Percentiles rank a stretch among this genome's conserved stretches.
phyloP scores from a whole-genome alignment of 108 stramenopile species.

The Skeletonema grethae region DNA sequence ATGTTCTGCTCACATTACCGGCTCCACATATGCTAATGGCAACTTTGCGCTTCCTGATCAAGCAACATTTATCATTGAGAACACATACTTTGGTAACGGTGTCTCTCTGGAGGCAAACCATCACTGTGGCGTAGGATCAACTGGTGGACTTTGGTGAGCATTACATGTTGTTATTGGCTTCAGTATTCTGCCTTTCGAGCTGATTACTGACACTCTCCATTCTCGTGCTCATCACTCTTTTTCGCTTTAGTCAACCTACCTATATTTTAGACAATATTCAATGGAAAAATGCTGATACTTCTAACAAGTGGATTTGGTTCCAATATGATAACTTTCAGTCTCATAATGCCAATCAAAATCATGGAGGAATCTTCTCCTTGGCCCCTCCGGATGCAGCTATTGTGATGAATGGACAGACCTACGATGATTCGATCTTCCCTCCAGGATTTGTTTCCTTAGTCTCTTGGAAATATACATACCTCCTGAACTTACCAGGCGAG shows the following conservation, averaged over 20 bases:
- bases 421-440: slow-evolving; percentile 49
- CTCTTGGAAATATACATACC: slow-evolving; percentile 49
- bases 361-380: slow-evolving; percentile 57
- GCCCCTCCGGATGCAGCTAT: slow-evolving; percentile 43
- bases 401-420: slow-evolving; percentile 23
- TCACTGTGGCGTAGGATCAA: slow-evolving; percentile 62
- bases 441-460: slow-evolving; percentile 55
- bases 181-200: too few relatives aligned
- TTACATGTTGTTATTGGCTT: too few relatives aligned
- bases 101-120: slow-evolving; percentile 60
- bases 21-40: slow-evolving; percentile 45
- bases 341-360: slow-evolving; percentile 10
- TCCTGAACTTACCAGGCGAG: slow-evolving; percentile 34
- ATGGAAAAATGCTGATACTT: slow-evolving; percentile 23
- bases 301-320: slow-evolving; percentile 25
- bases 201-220: too few relatives aligned
- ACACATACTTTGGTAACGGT: slow-evolving; percentile 45
- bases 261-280: slow-evolving; percentile 59
- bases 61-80: slow-evolving; percentile 60
- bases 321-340: slow-evolving; percentile 12
- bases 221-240: too few relatives aligned
- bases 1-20: slow-evolving; percentile 55
- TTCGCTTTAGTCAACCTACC: slow-evolving; percentile 27
- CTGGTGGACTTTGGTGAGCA: slow-evolving; percentile 43
- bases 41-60: slow-evolving; percentile 65